Evolutionary conservation across 2,329 filamentous ascomycete genomes (phyloP), one percentile per base, ranked within the genome.

Genomic region (Colletotrichum noveboracense): DNA sequence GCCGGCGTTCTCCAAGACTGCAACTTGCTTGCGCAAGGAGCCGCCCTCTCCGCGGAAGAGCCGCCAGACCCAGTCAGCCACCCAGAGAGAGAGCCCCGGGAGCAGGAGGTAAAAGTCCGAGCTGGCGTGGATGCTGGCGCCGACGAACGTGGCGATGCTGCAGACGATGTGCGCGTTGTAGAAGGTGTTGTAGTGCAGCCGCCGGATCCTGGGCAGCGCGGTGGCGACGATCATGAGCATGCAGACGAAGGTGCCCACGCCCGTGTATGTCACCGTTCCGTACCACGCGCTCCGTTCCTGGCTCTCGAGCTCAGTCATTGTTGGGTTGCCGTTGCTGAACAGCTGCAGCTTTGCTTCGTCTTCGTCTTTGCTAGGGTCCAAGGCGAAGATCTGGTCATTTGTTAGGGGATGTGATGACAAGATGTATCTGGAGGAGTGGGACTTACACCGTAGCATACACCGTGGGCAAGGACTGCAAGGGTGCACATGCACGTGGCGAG

Each of bases 81-180:
- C 12, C 70, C 73, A 71, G 1, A 78, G 43, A 5, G 73, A 26
- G 5, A 78, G 62, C 4, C 77, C 76, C 3, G 76, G 77, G 3
- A 78, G 21, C 6, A 78, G 74, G 14, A 76, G 70, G 24, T 78
- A 78, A 38, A 78, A 78, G 61, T 78, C 68, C 4, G 76, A 77
- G 68, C 76, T 78, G 18, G 77, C 68, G 32, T 78, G 77, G 8
- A 77, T 34, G 26, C 74, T 72, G 2, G 67, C 52, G 7, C 48
- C 61, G 24, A 75, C 2, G 13, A 78, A 77, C 5, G 67, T 67
- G 14, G 56, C 56, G 32, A 64, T 9, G 34, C 76, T 75, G 21
- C 48, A 68, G 3, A 70, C 28, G 13, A 78, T 24, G 43, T 78
- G 77, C 14, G 64, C 28, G 48, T 77, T 77, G 56, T 77, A 78